Conservation (phyloP, 1,284 basidiomycete genomes). For the Puccinia horiana region DNA sequence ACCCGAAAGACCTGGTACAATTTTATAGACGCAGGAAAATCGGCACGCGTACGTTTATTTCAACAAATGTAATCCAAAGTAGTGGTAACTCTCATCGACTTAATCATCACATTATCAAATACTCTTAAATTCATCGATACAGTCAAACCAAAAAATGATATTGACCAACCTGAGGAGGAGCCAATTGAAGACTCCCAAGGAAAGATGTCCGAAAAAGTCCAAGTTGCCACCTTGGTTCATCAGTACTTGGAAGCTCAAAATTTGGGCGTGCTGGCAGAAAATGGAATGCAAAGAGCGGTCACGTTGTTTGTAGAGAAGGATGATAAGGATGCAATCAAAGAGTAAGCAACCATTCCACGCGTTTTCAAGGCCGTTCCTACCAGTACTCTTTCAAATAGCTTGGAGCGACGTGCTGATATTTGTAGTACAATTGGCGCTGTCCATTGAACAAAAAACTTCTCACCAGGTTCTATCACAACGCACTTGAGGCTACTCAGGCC, state of each 20-base stretch:
- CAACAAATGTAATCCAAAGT: neutral
- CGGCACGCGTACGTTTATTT: slow-evolving; percentile 54
- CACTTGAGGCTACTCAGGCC: slow-evolving; percentile 68
- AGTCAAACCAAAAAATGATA: slow-evolving; percentile 55
- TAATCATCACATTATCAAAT: neutral
- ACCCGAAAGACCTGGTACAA: slow-evolving; percentile 86
- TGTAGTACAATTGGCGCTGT: neutral
- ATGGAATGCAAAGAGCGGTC: slow-evolving; percentile 84
- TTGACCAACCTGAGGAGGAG: slow-evolving; percentile 54
- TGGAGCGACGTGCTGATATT: neutral
- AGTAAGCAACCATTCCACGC: slow-evolving; percentile 63
- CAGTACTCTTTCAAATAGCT: too few relatives aligned
- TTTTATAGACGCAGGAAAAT: slow-evolving; percentile 81
- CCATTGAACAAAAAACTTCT: too few relatives aligned
- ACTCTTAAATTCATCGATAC: neutral
- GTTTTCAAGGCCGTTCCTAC: neutral
- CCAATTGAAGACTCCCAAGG: slow-evolving; percentile 13
- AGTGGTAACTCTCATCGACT: neutral
- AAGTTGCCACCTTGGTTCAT: slow-evolving; percentile 68
- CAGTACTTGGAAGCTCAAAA: slow-evolving; percentile 87
- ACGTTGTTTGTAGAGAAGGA: slow-evolving; percentile 93
- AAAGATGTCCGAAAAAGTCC: slow-evolving; percentile 58
- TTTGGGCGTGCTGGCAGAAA: slow-evolving; percentile 79
- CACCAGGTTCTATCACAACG: slow-evolving; percentile 66
- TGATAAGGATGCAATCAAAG: slow-evolving; percentile 82